phyloP scores from a whole-genome alignment of 305 asterid genomes.

The Solanum chacoense region DNA sequence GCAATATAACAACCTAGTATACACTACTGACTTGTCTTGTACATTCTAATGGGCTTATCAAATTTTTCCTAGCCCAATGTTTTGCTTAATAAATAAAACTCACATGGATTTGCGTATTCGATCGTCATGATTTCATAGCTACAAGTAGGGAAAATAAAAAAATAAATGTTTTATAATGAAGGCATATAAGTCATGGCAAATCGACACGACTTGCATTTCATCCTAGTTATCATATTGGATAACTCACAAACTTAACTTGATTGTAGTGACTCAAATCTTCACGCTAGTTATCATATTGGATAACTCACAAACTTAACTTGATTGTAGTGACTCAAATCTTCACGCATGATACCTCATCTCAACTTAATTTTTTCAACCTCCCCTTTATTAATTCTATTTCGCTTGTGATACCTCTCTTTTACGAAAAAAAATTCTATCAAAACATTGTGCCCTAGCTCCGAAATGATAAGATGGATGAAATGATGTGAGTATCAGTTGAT shows the following conservation, averaged over 20 bases:
- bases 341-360: neutral
- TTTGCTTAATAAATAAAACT: neutral
- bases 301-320: neutral
- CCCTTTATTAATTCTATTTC: neutral
- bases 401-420: neutral
- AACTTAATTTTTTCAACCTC: neutral
- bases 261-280: neutral
- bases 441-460: neutral
- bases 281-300: neutral
- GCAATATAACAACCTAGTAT: neutral
- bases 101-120: neutral
- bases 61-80: neutral
- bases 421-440: neutral
- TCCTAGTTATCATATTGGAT: neutral
- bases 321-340: neutral
- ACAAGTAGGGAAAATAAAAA: neutral
- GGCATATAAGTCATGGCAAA: neutral
- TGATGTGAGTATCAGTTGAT: neutral
- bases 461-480: neutral
- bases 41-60: neutral
- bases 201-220: neutral
- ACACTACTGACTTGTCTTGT: neutral
- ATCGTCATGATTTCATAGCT: neutral
- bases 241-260: neutral
- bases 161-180: neutral